A percentile compares a stretch with the other conserved stretches of the same genome.
These are phyloP conservation scores for Sabuloglossum arenarium DNA, from an alignment of 495 filamentous ascomycete genomes.

Conservation along the genomic window DNA sequence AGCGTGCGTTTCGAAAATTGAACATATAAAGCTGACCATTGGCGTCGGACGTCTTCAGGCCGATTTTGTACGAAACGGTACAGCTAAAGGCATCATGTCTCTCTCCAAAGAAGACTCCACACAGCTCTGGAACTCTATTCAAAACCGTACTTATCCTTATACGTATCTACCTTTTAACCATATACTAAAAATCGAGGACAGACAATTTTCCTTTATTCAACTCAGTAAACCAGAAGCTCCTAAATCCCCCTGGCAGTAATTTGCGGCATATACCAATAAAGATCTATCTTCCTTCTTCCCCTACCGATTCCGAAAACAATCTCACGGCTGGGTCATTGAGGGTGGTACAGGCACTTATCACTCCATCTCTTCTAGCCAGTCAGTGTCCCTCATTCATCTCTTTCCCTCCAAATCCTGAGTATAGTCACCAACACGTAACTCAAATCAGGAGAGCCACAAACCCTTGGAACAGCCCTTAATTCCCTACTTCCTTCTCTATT, in stretches of 20 bases:
- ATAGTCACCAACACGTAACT: slow-evolving; percentile 4
- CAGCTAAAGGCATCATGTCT: slow-evolving; percentile 81
- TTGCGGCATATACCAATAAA: slow-evolving; percentile 70
- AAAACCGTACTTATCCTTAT: slow-evolving; percentile 33
- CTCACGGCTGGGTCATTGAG: slow-evolving; percentile 32
- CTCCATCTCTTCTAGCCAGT: slow-evolving; percentile 13
- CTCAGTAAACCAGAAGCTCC: slow-evolving; percentile 53
- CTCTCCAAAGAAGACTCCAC: slow-evolving; percentile 76
- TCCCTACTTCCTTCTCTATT: slow-evolving; percentile 62
- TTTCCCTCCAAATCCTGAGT: slow-evolving; percentile 2
- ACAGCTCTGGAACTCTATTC: slow-evolving; percentile 65
- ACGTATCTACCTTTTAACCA: not conserved
- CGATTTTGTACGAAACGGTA: slow-evolving; percentile 79
- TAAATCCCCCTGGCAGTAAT: slow-evolving; percentile 48
- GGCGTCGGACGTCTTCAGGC: slow-evolving; percentile 26
- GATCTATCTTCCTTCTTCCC: slow-evolving; percentile 65
- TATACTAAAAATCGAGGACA: slow-evolving; percentile 14
- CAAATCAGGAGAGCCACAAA: slow-evolving; percentile 39
- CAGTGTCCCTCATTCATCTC: slow-evolving; percentile 21
- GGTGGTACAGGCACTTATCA: slow-evolving; percentile 19
- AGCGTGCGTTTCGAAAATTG: not conserved
- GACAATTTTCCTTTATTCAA: slow-evolving; percentile 55
- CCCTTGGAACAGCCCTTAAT: slow-evolving; percentile 64
- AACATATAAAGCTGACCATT: not conserved
- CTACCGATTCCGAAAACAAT: slow-evolving; percentile 16